Evolutionary conservation across 2,329 filamentous ascomycete species (phyloP).

Genomic region (Colletotrichum liaoningense): DNA sequence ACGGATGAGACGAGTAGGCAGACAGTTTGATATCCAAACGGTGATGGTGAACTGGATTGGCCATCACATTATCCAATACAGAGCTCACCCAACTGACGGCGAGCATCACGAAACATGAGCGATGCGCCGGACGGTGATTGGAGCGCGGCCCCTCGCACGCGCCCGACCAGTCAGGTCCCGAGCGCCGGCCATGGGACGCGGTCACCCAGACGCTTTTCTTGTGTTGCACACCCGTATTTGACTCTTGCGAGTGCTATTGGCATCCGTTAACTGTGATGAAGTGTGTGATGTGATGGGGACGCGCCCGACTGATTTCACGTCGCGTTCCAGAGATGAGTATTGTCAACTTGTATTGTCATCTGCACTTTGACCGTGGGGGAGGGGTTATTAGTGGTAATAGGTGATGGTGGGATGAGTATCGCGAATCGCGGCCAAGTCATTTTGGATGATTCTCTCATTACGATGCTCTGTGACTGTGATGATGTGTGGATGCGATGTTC

Average conservation of each 20-base stretch:
- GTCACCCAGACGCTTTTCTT: constrained; percentile 4
- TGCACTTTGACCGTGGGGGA: not conserved
- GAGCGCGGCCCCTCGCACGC: constrained; percentile 23
- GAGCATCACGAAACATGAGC: not conserved
- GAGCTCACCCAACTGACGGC: not conserved
- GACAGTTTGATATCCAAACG: not conserved
- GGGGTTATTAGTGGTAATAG: not conserved
- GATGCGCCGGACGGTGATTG: constrained; percentile 33
- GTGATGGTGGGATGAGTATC: not conserved
- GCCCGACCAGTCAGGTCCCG: constrained; percentile 24
- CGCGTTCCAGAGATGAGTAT: not conserved
- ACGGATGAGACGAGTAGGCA: not conserved
- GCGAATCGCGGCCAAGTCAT: constrained; percentile 23
- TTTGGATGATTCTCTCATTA: not conserved
- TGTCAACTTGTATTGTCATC: not conserved
- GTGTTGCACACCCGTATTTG: not conserved
- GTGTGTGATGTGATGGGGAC: constrained; percentile 6
- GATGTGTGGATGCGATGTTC: not conserved
- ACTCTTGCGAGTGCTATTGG: not conserved
- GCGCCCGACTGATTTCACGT: not conserved
- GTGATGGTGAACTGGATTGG: not conserved
- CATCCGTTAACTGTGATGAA: not conserved
- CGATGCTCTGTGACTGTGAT: not conserved
- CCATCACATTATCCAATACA: not conserved
- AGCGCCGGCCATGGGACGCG: constrained; percentile 20